Evolutionary conservation across 192 early-diverging fungal genomes (phyloP).

Genomic region (Coemansia sp.): DNA sequence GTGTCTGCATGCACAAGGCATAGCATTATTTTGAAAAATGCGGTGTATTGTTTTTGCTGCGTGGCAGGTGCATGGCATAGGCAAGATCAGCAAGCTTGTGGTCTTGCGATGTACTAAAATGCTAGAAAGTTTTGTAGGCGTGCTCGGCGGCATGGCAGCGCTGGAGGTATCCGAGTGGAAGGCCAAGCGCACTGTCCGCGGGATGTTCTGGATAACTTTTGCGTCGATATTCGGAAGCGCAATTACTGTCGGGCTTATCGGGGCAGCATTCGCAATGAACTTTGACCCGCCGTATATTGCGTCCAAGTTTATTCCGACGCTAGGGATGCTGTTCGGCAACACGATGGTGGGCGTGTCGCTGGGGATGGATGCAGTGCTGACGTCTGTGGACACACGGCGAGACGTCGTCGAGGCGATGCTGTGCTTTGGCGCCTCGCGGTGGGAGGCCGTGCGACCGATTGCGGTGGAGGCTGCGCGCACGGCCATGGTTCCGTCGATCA

Average conservation of each 20-base stretch:
- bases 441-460: constrained; percentile 75
- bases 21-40: no score
- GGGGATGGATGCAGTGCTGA: constrained; percentile 58
- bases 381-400: constrained; percentile 51
- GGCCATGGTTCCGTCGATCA: constrained; percentile 77
- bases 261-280: constrained; percentile 61
- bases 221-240: constrained; percentile 46
- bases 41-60: no score
- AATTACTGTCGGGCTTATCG: constrained; percentile 15
- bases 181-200: constrained; percentile 63
- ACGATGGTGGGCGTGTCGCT: constrained; percentile 68
- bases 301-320: constrained; percentile 72
- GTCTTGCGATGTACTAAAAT: no score
- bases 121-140: constrained; percentile 17
- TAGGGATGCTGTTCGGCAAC: constrained; percentile 86
- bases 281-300: constrained; percentile 64
- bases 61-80: no score
- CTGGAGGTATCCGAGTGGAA: constrained; percentile 50
- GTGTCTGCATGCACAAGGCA: background rate
- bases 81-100: no score
- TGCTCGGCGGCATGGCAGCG: constrained; percentile 43
- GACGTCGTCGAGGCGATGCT: constrained; percentile 57
- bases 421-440: constrained; percentile 76
- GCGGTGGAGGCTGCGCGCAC: constrained; percentile 67
- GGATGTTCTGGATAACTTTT: constrained; percentile 65